Base-by-base conservation (phyloP, 2,329 filamentous ascomycete genomes). In the Exophiala alcalophila region DNA sequence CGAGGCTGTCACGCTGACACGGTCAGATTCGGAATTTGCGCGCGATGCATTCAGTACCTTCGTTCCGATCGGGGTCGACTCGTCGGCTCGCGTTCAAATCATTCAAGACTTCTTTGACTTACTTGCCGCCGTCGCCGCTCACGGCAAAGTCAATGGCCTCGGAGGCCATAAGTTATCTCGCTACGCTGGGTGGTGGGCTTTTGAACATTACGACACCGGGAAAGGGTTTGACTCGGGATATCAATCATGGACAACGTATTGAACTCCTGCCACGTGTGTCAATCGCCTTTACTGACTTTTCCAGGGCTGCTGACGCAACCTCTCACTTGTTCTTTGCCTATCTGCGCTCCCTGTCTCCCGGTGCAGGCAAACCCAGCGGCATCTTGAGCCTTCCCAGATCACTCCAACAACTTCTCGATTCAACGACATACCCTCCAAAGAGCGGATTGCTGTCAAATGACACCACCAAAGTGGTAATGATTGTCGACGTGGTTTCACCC, bases 291-390 rank as follows among this genome's bases (percentile, higher is more conserved):
- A 29, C 44, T 44, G 14, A 36, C 40, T 20, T 44, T 21, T 52
- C 19, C 58, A 94, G 86, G 59, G 90, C 91, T 48, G 92, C 92
- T 46, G 89, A 97, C 73, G 92, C 92, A 40, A 89, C 91, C 14
- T 95, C 90, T 59, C 92, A 98, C 70, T 72, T 98, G 40, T 98
- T 98, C 73, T 98, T 98, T 62, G 92, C 92, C 42, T 98, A 97
- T 63, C 78, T 98, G 33, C 80, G 92, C 57, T 96, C 90, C 1
- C 70, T 95, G 32, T 81, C 88, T 2, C 91, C 92, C n/a, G 84
- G 91, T 50, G 78, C 74, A 10, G 62, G 75, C 23, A 76, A 82
- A 50, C 71, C 84, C 38, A 86, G 80, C 51, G 86, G 86, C 32
- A 94, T 97, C 49, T 86, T 90, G 0, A 78, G 84, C 52, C 77